Evolutionary conservation across 768 basidiomycete species (phyloP).

Genomic region (Hortiboletus flavorubellus): DNA sequence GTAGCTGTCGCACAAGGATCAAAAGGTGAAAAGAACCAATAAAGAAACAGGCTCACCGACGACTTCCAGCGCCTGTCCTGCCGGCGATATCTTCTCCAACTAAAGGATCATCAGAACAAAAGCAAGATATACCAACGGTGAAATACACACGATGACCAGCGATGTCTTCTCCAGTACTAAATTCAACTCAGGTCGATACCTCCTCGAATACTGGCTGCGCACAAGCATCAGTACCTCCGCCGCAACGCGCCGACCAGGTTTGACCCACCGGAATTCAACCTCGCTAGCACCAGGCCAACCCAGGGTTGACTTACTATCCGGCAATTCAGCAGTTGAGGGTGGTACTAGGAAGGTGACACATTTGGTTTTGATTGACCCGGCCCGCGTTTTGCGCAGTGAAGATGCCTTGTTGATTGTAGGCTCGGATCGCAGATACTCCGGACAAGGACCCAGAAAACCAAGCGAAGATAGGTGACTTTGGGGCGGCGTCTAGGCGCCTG

Average conservation of each 20-base stretch:
- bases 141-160: constrained; percentile 55
- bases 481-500: constrained; percentile 83
- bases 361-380: constrained; percentile 81
- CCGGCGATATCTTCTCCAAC: constrained; percentile 79
- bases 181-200: constrained; percentile 81
- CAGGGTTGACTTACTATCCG: constrained; percentile 47
- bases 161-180: constrained; percentile 74
- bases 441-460: constrained; percentile 76
- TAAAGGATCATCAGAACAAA: constrained; percentile 3
- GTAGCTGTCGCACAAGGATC: constrained; percentile 36
- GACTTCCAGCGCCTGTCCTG: constrained; percentile 80
- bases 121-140: not conserved
- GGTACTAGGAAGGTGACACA: constrained; percentile 68
- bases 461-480: constrained; percentile 86
- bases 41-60: constrained; percentile 43
- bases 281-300: constrained; percentile 74
- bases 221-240: not conserved
- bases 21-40: not conserved
- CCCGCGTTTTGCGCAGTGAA: constrained; percentile 70
- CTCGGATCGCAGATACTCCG: constrained; percentile 57
- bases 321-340: constrained; percentile 75
- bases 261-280: constrained; percentile 65
- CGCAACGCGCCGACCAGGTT: not conserved
- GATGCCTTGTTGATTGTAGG: constrained; percentile 64
- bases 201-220: constrained; percentile 60